A percentile compares a stretch with the other conserved stretches of the same genome.
These are phyloP conservation scores for Domatiomyces globalis DNA, from an alignment of 2,329 filamentous ascomycete species.

Conservation along the genomic window DNA sequence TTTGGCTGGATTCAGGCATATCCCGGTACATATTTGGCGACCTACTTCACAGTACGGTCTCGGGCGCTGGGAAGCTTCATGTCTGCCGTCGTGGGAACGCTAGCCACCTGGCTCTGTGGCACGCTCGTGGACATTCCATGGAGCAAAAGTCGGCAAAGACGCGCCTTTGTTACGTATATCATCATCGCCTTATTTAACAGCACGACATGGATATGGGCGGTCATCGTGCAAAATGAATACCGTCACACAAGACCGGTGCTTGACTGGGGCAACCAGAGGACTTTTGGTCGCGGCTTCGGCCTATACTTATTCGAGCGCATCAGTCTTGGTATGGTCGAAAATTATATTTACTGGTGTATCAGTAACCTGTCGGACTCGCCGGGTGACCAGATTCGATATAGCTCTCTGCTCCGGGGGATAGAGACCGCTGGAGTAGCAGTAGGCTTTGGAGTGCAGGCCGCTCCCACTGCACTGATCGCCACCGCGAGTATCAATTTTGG, in stretches of 20 bases:
- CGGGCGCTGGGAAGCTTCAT: constrained; percentile 27
- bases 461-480: constrained; percentile 30
- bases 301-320: constrained; percentile 30
- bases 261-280: constrained; percentile 30
- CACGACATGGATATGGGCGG: constrained; percentile 35
- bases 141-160: constrained; percentile 26
- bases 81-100: constrained; percentile 27
- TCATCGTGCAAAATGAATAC: constrained; percentile 35
- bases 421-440: constrained; percentile 31
- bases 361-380: constrained; percentile 32
- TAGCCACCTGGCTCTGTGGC: constrained; percentile 27
- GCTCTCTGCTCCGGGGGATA: constrained; percentile 30
- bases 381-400: constrained; percentile 33
- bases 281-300: constrained; percentile 32
- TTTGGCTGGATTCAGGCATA: constrained; percentile 26
- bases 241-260: constrained; percentile 28
- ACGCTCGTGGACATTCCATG: constrained; percentile 28
- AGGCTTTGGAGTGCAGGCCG: constrained; percentile 33
- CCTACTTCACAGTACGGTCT: constrained; percentile 32
- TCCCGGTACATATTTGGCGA: constrained; percentile 28
- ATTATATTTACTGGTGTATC: constrained; percentile 37
- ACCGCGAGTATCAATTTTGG: constrained; percentile 33
- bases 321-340: constrained; percentile 29
- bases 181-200: constrained; percentile 31
- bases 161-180: constrained; percentile 28